A percentile compares a stretch with the other conserved stretches of the same genome.
Conservation (phyloP, 1,139 yeast genomes). For the Candida gigantensis region DNA sequence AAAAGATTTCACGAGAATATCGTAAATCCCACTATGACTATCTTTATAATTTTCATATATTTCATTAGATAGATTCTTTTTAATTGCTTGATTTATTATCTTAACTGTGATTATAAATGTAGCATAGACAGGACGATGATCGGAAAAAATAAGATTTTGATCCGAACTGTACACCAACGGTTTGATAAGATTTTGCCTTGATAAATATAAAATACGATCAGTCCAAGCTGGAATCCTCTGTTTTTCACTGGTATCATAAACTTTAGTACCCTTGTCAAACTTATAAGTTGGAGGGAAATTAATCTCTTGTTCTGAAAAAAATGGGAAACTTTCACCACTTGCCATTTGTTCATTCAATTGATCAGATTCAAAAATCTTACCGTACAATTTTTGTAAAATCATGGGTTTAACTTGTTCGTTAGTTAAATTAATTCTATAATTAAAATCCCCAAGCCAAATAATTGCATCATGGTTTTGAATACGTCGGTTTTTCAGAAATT, state of each 20-base stretch:
- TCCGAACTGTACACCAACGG: conserved; percentile 69
- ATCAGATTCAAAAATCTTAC: conserved; percentile 64
- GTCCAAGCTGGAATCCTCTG: conserved; percentile 98
- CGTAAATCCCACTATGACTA: conserved; percentile 46
- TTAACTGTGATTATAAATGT: conserved; percentile 67
- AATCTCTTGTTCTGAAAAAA: conserved; percentile 75
- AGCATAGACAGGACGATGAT: conserved; percentile 92
- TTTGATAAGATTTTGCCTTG: conserved; percentile 55
- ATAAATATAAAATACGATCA: conserved; percentile 61
- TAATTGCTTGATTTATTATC: conserved; percentile 66
- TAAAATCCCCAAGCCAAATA: conserved; percentile 94
- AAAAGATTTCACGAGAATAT: conserved; percentile 29
- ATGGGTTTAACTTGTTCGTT: conserved; percentile 67
- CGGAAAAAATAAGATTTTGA: conserved; percentile 70
- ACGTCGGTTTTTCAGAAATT: conserved; percentile 50
- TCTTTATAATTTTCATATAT: conserved; percentile 59
- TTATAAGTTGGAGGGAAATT: conserved; percentile 89
- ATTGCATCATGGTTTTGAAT: conserved; percentile 78
- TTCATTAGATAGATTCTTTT: conserved; percentile 55
- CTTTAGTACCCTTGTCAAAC: conserved; percentile 77
- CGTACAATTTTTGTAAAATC: conserved; percentile 51
- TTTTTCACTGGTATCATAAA: conserved; percentile 85
- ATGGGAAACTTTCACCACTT: conserved; percentile 63
- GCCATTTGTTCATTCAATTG: conserved; percentile 76
- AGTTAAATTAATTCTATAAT: conserved; percentile 72